phyloP scores from a whole-genome alignment of 2,329 filamentous ascomycete species.

The Alternaria sp. region DNA sequence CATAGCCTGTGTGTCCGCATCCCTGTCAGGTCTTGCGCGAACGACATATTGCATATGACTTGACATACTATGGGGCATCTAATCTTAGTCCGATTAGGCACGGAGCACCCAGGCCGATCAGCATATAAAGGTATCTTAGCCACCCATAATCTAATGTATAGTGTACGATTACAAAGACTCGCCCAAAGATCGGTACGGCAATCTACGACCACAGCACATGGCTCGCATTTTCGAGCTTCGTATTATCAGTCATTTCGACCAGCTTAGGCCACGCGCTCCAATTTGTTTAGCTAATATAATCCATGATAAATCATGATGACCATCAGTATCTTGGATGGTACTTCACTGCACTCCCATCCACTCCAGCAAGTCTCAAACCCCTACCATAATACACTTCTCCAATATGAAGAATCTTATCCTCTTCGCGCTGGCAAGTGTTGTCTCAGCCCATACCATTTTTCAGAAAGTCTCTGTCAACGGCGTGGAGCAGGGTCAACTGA shows the following conservation, averaged over 20 bases:
- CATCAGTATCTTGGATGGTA: neutral
- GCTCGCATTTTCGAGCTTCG: neutral
- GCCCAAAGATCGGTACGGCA: neutral
- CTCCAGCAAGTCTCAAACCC: neutral
- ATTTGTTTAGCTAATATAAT: neutral
- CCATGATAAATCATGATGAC: neutral
- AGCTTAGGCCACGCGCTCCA: neutral
- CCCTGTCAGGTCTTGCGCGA: neutral
- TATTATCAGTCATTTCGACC: neutral
- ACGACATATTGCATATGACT: neutral
- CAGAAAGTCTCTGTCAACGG: conserved; percentile 57
- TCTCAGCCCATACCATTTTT: conserved; percentile 49
- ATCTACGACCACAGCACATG: neutral
- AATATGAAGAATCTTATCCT: conserved; percentile 24
- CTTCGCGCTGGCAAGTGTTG: conserved; percentile 21
- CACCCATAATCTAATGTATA: neutral
- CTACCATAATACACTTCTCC: too few relatives aligned
- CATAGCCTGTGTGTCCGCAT: neutral
- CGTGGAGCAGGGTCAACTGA: conserved; percentile 56
- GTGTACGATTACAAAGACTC: neutral
- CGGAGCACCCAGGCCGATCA: conserved; percentile 8
- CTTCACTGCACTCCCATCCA: neutral
- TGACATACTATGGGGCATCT: conserved; percentile 9
- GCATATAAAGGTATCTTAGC: neutral
- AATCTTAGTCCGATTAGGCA: neutral